Evolutionary conservation across 208 protist genomes (phyloP).

Genomic region (Acanthamoeba quina): DNA sequence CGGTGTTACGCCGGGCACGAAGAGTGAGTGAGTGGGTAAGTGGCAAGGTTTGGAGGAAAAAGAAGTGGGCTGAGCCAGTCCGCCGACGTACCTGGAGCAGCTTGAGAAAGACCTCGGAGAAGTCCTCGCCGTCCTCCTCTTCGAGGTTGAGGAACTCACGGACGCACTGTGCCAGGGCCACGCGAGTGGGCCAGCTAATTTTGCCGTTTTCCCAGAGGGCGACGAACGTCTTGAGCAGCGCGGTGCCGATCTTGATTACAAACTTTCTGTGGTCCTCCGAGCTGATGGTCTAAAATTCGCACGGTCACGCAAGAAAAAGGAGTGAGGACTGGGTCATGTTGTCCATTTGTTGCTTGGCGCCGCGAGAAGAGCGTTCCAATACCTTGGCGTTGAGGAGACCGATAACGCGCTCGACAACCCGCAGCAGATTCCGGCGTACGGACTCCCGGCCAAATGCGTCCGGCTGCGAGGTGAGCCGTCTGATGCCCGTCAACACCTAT

Average conservation of each 20-base stretch:
- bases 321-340: not conserved
- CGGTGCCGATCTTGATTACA: not conserved
- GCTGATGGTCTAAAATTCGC: not conserved
- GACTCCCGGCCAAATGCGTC: constrained; percentile 8
- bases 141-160: constrained; percentile 45
- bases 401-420: not conserved
- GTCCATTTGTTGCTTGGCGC: no score
- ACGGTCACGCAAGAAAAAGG: no score
- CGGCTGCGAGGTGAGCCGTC: constrained; percentile 18
- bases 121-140: constrained; percentile 25
- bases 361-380: not conserved
- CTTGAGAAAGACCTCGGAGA: constrained; percentile 34
- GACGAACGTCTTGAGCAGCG: constrained; percentile 33
- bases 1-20: not conserved
- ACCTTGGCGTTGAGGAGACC: constrained; percentile 34
- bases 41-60: not conserved
- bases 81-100: not conserved
- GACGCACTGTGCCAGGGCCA: constrained; percentile 13
- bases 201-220: constrained; percentile 39
- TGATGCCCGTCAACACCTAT: not conserved
- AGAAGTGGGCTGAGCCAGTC: not conserved
- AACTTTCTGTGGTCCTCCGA: not conserved
- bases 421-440: constrained; percentile 13
- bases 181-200: constrained; percentile 13
- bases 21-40: not conserved